A percentile compares a stretch with the other conserved stretches of the same genome.
Conservation (phyloP, 1,284 basidiomycete species). For the Ganoderma meredithae region DNA sequence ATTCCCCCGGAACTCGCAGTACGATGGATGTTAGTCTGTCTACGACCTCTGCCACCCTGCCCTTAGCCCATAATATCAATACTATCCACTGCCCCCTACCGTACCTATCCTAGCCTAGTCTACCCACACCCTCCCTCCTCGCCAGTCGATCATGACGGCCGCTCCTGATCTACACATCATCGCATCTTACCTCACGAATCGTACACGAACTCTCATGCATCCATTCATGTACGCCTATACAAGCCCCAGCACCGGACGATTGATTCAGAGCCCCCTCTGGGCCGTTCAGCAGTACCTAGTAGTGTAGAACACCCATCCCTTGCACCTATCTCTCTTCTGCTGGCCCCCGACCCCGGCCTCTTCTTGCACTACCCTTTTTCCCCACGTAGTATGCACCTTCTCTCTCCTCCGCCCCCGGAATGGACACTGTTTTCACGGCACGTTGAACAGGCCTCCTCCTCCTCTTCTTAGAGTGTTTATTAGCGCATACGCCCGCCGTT, state of each 20-base stretch:
- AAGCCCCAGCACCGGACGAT: slow-evolving; percentile 27
- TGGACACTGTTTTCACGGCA: slow-evolving; percentile 7
- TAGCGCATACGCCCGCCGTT: slow-evolving; percentile 6
- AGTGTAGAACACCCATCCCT: slow-evolving; percentile 29
- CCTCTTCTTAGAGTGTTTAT: background rate
- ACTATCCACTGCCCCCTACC: slow-evolving; percentile 13
- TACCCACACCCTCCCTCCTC: background rate
- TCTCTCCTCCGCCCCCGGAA: background rate
- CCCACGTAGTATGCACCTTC: background rate
- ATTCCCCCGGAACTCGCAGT: slow-evolving; percentile 71
- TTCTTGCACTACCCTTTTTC: slow-evolving; percentile 13
- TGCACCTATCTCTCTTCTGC: slow-evolving; percentile 5
- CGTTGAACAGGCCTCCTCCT: slow-evolving; percentile 2
- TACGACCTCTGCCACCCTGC: background rate
- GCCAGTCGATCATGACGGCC: background rate
- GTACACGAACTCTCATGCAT: slow-evolving; percentile 32
- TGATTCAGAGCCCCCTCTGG: background rate
- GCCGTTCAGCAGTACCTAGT: slow-evolving; percentile 8
- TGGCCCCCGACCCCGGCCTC: slow-evolving; percentile 14
- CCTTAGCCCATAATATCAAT: background rate
- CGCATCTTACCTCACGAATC: slow-evolving; percentile 28
- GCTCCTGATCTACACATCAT: slow-evolving; percentile 10
- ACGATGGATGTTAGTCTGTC: slow-evolving; percentile 55
- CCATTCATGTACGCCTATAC: slow-evolving; percentile 32
- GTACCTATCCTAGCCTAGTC: background rate